Conservation (phyloP, 208 protist genomes). For the Leishmania gerbilli region DNA sequence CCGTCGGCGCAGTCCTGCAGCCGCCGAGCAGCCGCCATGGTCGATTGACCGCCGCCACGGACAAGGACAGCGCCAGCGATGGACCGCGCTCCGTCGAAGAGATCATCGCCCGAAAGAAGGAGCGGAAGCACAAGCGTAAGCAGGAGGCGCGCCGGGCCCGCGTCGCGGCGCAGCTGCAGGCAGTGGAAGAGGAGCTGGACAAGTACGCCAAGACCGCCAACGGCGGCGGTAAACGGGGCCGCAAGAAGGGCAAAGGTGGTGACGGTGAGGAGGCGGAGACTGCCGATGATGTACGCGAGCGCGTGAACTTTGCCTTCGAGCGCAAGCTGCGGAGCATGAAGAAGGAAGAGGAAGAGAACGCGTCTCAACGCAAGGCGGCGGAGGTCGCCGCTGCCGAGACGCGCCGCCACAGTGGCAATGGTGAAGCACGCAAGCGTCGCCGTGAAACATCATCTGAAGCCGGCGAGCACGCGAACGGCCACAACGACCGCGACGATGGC, state of each 20-base stretch:
- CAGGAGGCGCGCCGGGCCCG: slow-evolving; percentile 52
- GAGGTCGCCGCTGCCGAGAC: not conserved
- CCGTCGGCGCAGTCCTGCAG: slow-evolving; percentile 26
- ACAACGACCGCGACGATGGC: not conserved
- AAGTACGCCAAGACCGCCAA: slow-evolving; percentile 38
- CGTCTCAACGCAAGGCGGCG: slow-evolving; percentile 10
- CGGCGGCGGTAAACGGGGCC: slow-evolving; percentile 22
- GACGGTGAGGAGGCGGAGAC: slow-evolving; percentile 24
- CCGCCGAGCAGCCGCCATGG: slow-evolving; percentile 5
- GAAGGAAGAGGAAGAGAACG: slow-evolving; percentile 21
- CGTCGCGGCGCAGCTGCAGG: slow-evolving; percentile 38
- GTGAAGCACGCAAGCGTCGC: slow-evolving; percentile 20
- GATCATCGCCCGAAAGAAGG: slow-evolving; percentile 85
- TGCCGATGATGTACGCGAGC: slow-evolving; percentile 9
- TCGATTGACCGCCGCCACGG: not conserved
- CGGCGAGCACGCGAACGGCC: not conserved
- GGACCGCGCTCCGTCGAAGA: slow-evolving; percentile 37
- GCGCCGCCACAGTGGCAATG: not conserved
- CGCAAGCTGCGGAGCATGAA: slow-evolving; percentile 39
- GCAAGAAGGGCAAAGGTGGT: slow-evolving; percentile 21
- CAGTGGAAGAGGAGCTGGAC: slow-evolving; percentile 52
- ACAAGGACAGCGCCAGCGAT: not conserved
- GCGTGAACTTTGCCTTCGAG: slow-evolving; percentile 45
- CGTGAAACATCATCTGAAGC: not conserved
- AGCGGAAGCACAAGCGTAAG: slow-evolving; percentile 76